phyloP scores from a whole-genome alignment of 1,284 basidiomycete genomes.

The Ganoderma boninense region DNA sequence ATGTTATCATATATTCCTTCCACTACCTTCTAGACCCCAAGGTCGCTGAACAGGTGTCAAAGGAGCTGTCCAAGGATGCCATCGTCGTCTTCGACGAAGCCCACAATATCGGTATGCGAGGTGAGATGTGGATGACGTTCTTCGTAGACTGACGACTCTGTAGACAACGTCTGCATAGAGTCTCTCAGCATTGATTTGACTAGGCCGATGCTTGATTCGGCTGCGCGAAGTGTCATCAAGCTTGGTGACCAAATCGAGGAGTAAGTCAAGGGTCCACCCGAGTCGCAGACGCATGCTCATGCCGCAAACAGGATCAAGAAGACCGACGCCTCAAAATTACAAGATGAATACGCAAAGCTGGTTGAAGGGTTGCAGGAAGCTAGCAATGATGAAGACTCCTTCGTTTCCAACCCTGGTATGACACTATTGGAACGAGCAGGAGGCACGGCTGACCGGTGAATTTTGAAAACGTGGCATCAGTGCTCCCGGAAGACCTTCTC shows the following conservation, averaged over 20 bases:
- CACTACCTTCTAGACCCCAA: constrained; percentile 99
- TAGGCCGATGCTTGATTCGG: constrained; percentile 98
- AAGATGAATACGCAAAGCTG: constrained; percentile 97
- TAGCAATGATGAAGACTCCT: constrained; percentile 78
- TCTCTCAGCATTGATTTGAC: constrained; percentile 98
- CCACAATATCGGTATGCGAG: constrained; percentile 89
- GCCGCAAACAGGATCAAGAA: constrained; percentile 80
- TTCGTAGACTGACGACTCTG: constrained; percentile 8
- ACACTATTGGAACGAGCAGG: constrained; percentile 15
- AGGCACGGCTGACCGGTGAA: background rate
- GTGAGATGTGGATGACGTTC: constrained; percentile 29
- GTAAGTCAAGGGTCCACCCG: constrained; percentile 56
- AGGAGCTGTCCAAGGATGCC: constrained; percentile 96
- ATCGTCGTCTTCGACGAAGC: constrained; percentile 99
- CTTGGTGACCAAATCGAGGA: constrained; percentile 95
- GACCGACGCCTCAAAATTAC: constrained; percentile 93
- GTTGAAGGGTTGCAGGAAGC: constrained; percentile 94
- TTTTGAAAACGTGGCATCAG: constrained; percentile 48
- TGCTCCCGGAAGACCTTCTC: constrained; percentile 94
- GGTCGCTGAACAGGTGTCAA: constrained; percentile 98
- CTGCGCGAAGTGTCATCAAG: constrained; percentile 87
- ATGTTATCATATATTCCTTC: constrained; percentile 98
- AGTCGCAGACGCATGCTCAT: constrained; percentile 3
- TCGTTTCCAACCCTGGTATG: constrained; percentile 90
- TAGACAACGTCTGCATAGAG: constrained; percentile 99